Evolutionary conservation across 768 basidiomycete genomes (phyloP), one percentile per base, ranked within the genome.

Genomic region (Porphyrellus cyaneotinctus): DNA sequence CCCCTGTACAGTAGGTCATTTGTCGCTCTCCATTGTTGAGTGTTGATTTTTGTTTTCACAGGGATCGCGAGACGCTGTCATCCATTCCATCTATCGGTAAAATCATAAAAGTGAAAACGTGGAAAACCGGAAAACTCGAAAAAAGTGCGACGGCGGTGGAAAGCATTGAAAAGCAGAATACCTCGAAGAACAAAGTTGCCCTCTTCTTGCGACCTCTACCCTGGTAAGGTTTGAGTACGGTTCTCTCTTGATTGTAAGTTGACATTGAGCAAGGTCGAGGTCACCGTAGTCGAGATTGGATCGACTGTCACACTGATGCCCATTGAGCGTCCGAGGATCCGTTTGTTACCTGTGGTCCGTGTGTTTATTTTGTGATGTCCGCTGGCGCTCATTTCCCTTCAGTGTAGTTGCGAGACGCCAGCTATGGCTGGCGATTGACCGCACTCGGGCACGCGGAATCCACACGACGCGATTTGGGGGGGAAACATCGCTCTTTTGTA

Each of bases 401-500:
- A 60, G 49, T 23, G 33, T 48, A 42, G 30, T 5, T 36, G 13
- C 41, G 53, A 60, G 30, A 14, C 42, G 58, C 58, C 52, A 15
- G 53, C 58, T 32, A 38, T 44, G n/a, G 52, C 52, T 54, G 58
- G 58, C 38, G 57, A 47, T 51, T 49, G 35, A 15, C 41, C 33
- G 20, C 37, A 17, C 30, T 14, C 13, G 26, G 52, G 49, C 49
- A n/a, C 23, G n/a, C 11, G 31, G 38, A 38, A 38, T 35, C 30
- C 20, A 32, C 23, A 17, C 2, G 28, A n/a, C 12, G 12, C 22
- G 22, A 22, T n/a, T 22, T 13, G 31, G 31, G 18, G 31, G 18
- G n/a, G 30, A 39, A 22, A 36, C 7, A 22, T 44, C 35, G 1
- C 41, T 15, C 42, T 31, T 43, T 42, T 17, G 10, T 17, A 43